Conservation (phyloP, 768 basidiomycete species). For the Mycena chlorophos region DNA sequence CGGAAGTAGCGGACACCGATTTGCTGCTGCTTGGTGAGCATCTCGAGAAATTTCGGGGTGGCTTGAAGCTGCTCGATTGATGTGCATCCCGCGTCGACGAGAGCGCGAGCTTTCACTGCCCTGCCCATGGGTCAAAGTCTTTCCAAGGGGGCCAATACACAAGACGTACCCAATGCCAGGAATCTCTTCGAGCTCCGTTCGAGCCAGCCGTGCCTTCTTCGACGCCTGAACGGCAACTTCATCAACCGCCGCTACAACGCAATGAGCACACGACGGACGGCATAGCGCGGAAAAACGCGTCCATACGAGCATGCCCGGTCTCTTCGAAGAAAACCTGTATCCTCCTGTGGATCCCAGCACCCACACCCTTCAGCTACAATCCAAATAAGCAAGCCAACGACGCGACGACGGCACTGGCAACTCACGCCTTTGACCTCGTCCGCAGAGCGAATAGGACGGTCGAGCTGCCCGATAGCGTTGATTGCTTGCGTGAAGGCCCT, state of each 20-base stretch:
- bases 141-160: neutral
- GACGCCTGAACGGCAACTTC: conserved; percentile 23
- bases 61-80: conserved; percentile 41
- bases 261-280: neutral
- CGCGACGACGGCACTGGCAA: neutral
- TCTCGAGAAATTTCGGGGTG: conserved; percentile 36
- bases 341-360: conserved; percentile 44
- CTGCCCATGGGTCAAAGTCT: conserved; percentile 24
- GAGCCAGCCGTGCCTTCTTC: conserved; percentile 27
- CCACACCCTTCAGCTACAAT: conserved; percentile 36
- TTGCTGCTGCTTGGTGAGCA: conserved; percentile 41
- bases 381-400: neutral
- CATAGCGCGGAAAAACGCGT: conserved; percentile 12
- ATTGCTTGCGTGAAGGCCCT: conserved; percentile 53
- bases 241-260: conserved; percentile 3
- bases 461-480: conserved; percentile 37
- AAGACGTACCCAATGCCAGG: conserved; percentile 50
- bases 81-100: conserved; percentile 53
- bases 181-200: conserved; percentile 37
- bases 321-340: conserved; percentile 43
- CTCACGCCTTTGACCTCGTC: conserved; percentile 42
- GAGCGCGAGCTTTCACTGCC: conserved; percentile 38
- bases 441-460: conserved; percentile 45
- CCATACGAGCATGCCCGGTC: conserved; percentile 38
- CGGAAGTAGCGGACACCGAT: conserved; percentile 41